Evolutionary conservation across 108 stramenopile species (phyloP).

Genomic region (Pseudonitzschia multistriata): DNA sequence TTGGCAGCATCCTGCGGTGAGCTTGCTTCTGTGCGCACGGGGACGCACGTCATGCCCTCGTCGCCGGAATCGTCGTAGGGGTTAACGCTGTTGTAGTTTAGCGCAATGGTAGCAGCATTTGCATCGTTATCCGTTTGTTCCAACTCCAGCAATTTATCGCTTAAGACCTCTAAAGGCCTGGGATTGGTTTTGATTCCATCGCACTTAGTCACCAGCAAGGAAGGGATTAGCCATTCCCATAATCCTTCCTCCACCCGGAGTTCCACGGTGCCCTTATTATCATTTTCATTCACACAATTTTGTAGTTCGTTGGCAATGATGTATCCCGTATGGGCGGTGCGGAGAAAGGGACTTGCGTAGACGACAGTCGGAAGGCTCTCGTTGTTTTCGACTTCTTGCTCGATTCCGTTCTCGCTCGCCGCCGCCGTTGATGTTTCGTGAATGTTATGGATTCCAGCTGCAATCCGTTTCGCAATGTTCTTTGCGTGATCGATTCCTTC

Average conservation of each 20-base stretch:
- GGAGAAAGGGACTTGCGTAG: conserved; percentile 57
- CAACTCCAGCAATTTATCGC: conserved; percentile 32
- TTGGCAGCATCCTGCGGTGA: too few relatives aligned
- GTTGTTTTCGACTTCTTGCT: neutral
- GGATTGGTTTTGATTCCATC: conserved; percentile 51
- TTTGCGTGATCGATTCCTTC: conserved; percentile 62
- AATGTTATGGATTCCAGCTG: conserved; percentile 16
- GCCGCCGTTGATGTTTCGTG: too few relatives aligned
- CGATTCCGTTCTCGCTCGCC: neutral
- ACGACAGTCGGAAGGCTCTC: conserved; percentile 43
- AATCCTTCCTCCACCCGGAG: conserved; percentile 63
- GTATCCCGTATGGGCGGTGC: conserved; percentile 63
- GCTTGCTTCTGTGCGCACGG: conserved; percentile 4
- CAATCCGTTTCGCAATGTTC: conserved; percentile 52
- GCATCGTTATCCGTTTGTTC: conserved; percentile 34
- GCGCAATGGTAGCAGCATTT: conserved; percentile 30
- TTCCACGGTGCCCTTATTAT: conserved; percentile 12
- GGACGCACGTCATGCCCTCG: conserved; percentile 18
- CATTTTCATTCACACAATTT: neutral
- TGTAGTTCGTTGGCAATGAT: conserved; percentile 42
- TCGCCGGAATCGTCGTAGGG: conserved; percentile 24
- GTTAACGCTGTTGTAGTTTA: conserved; percentile 50
- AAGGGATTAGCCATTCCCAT: conserved; percentile 72
- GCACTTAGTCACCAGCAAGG: conserved; percentile 56
- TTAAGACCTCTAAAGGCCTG: neutral